Evolutionary conservation across 2,329 filamentous ascomycete species (phyloP).

Genomic region (Aspergillus tubingensis): DNA sequence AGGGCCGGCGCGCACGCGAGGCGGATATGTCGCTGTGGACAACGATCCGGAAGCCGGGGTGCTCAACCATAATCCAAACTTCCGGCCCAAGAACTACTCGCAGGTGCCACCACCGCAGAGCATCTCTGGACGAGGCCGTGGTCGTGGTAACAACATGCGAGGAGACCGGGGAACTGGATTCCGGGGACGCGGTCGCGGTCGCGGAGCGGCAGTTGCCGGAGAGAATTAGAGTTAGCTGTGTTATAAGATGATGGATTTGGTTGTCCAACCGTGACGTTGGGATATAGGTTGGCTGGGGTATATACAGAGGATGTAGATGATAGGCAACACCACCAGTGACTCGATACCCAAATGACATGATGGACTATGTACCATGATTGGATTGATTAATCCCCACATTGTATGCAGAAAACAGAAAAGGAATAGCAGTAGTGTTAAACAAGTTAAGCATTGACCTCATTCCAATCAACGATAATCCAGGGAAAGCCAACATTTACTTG

Average conservation of each 20-base stretch:
- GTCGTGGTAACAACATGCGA: conserved; percentile 28
- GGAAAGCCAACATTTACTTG: background rate
- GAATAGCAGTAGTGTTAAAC: background rate
- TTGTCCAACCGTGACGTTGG: background rate
- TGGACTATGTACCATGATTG: background rate
- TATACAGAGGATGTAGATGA: background rate
- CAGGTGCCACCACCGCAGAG: conserved; percentile 52
- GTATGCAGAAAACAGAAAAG: background rate
- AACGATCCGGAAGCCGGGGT: conserved; percentile 57
- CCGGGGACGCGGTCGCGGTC: conserved; percentile 34
- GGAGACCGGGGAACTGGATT: conserved; percentile 34
- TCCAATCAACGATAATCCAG: background rate
- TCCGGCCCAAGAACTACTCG: conserved; percentile 56
- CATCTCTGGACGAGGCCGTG: conserved; percentile 39
- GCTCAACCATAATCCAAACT: conserved; percentile 57
- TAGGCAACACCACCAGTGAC: background rate
- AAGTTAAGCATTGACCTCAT: background rate
- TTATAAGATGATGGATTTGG: background rate
- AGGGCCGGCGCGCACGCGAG: conserved; percentile 30
- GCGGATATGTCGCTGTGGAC: conserved; percentile 46
- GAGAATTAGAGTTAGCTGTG: background rate
- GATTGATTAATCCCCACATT: background rate
- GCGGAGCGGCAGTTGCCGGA: conserved; percentile 24
- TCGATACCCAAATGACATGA: background rate
- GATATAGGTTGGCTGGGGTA: background rate